Evolutionary conservation across 495 filamentous ascomycete species (phyloP).

Genomic region (Penicillium crystallinum): DNA sequence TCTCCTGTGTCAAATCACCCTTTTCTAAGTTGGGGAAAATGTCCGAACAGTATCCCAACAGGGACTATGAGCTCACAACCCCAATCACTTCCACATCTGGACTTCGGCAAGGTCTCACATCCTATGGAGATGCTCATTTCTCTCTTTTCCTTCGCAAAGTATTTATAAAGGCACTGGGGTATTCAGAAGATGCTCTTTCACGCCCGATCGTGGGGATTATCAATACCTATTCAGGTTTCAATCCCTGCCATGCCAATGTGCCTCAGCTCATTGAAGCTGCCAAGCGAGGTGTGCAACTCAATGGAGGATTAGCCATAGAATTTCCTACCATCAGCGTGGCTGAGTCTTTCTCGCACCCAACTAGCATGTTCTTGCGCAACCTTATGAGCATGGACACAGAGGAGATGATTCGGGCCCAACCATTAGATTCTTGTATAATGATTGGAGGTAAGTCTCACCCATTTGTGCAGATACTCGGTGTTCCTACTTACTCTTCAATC

Average conservation of each 20-base stretch:
- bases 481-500: background rate
- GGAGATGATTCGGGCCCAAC: conserved; percentile 64
- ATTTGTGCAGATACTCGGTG: too few relatives aligned
- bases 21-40: background rate
- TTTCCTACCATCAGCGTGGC: conserved; percentile 64
- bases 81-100: conserved; percentile 47
- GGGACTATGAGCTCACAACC: conserved; percentile 50
- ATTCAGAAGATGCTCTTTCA: conserved; percentile 60
- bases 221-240: conserved; percentile 62
- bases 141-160: conserved; percentile 64
- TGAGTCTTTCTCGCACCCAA: conserved; percentile 58
- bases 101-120: conserved; percentile 54
- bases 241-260: conserved; percentile 63
- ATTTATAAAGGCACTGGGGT: conserved; percentile 66
- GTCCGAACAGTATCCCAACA: conserved; percentile 11
- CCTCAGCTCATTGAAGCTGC: conserved; percentile 63
- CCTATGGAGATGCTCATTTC: conserved; percentile 68
- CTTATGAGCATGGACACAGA: conserved; percentile 71
- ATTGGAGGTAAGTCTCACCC: conserved; percentile 50
- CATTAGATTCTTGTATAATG: conserved; percentile 58
- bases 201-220: conserved; percentile 62
- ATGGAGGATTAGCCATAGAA: conserved; percentile 57
- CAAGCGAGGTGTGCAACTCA: conserved; percentile 57
- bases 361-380: conserved; percentile 65
- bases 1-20: background rate